Conservation (phyloP, 768 basidiomycete genomes). For the Tylopilus intermedius region DNA sequence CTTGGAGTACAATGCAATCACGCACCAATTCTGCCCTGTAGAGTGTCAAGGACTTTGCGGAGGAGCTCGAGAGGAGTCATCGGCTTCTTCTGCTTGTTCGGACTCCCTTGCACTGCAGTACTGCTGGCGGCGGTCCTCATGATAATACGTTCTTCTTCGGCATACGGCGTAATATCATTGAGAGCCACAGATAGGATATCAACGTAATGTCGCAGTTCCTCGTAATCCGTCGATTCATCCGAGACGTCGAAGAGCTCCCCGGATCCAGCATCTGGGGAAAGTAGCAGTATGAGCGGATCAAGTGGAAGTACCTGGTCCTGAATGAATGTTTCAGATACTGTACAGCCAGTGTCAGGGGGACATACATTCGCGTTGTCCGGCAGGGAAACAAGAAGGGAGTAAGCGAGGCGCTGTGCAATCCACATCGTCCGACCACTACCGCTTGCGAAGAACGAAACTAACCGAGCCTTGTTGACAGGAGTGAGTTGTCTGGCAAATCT, state of each 20-base stretch:
- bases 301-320: conserved; percentile 51
- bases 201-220: conserved; percentile 51
- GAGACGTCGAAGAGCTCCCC: conserved; percentile 49
- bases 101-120: conserved; percentile 17
- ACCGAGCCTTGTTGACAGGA: conserved; percentile 45
- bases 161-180: conserved; percentile 54
- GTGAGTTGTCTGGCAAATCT: conserved; percentile 36
- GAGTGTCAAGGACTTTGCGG: conserved; percentile 41
- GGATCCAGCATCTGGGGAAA: conserved; percentile 42
- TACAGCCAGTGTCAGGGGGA: neutral
- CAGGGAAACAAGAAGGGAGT: conserved; percentile 27
- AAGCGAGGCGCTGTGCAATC: conserved; percentile 56
- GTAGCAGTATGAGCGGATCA: conserved; percentile 41
- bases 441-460: conserved; percentile 48
- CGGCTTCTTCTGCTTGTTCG: conserved; percentile 28
- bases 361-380: conserved; percentile 10
- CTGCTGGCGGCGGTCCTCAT: conserved; percentile 9
- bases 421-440: conserved; percentile 47
- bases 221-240: conserved; percentile 55
- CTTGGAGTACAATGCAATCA: conserved; percentile 4
- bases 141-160: conserved; percentile 39
- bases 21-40: conserved; percentile 63
- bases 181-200: conserved; percentile 56
- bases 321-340: neutral
- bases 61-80: conserved; percentile 47